Evolutionary conservation across 1,139 yeast genomes (phyloP).

Genomic region (Torulaspora globosa): DNA sequence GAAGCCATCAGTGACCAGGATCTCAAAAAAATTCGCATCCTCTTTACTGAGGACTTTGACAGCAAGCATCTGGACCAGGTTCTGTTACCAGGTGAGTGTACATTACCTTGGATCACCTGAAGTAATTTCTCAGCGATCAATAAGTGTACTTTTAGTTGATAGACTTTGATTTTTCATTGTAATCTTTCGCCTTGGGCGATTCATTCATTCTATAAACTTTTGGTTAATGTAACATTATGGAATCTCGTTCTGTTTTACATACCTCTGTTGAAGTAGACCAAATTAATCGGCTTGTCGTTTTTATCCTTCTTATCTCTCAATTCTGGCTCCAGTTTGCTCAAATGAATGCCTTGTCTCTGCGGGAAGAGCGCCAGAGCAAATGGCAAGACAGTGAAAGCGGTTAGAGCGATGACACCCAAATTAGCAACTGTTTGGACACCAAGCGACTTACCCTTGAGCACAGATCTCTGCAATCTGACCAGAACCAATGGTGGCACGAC

Average conservation of each 20-base stretch:
- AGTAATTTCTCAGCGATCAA: neutral
- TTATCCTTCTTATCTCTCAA: constrained; percentile 59
- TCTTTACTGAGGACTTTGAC: constrained; percentile 18
- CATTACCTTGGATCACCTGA: constrained; percentile 20
- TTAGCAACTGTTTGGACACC: constrained; percentile 66
- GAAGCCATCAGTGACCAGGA: constrained; percentile 13
- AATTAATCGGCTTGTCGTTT: constrained; percentile 54
- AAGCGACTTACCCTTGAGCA: constrained; percentile 63
- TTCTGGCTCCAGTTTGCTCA: constrained; percentile 56
- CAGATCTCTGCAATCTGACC: constrained; percentile 66
- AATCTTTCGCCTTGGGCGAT: neutral
- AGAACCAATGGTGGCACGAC: constrained; percentile 86
- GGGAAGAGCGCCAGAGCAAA: constrained; percentile 96
- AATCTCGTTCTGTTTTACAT: constrained; percentile 42
- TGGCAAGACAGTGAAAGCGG: constrained; percentile 84
- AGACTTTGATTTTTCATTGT: constrained; percentile 1
- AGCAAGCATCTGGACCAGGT: constrained; percentile 16
- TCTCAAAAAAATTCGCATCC: constrained; percentile 17
- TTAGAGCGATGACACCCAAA: constrained; percentile 76
- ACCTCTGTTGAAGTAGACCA: constrained; percentile 88
- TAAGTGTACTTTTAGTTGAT: constrained; percentile 1
- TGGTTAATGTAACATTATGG: neutral
- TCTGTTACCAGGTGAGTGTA: constrained; percentile 21
- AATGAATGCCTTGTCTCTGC: constrained; percentile 64
- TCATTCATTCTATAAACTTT: neutral